phyloP scores from a whole-genome alignment of 768 basidiomycete genomes.

The Rhodotorula diobovata region DNA sequence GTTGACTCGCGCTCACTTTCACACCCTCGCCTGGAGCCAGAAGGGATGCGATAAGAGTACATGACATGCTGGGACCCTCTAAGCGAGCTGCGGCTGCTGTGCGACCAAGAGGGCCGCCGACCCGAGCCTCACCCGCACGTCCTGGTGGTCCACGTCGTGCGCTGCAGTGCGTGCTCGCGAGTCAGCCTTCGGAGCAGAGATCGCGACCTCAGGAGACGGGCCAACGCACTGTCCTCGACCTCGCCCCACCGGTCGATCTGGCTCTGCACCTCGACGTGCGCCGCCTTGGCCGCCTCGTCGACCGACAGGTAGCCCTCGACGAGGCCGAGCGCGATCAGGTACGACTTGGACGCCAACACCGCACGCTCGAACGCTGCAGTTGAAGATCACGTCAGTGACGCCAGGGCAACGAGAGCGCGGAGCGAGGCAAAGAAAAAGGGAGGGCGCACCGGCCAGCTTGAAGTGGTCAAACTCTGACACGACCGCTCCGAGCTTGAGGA shows the following conservation, averaged over 20 bases:
- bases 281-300: constrained; percentile 76
- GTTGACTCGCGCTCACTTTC: not conserved
- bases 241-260: constrained; percentile 99
- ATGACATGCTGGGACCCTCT: not conserved
- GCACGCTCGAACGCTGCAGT: constrained; percentile 81
- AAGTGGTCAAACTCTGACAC: constrained; percentile 67
- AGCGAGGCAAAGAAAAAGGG: rapidly evolving
- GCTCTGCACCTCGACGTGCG: constrained; percentile 87
- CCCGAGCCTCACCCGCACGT: constrained; percentile 78
- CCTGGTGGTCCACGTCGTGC: constrained; percentile 96
- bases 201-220: not conserved
- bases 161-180: constrained; percentile 53
- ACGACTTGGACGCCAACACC: constrained; percentile 82
- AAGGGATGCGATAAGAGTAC: not conserved
- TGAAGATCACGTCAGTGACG: not conserved
- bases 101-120: constrained; percentile 51
- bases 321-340: constrained; percentile 79
- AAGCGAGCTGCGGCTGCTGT: constrained; percentile 21
- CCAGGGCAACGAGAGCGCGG: too few species aligned
- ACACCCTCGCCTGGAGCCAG: not conserved
- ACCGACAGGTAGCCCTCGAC: constrained; percentile 69
- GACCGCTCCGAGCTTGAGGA: constrained; percentile 57
- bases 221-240: constrained; percentile 87
- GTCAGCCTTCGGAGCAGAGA: not conserved
- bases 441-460: constrained; percentile 76